Conservation (phyloP, 768 basidiomycete genomes). For the Russula olivacea region DNA sequence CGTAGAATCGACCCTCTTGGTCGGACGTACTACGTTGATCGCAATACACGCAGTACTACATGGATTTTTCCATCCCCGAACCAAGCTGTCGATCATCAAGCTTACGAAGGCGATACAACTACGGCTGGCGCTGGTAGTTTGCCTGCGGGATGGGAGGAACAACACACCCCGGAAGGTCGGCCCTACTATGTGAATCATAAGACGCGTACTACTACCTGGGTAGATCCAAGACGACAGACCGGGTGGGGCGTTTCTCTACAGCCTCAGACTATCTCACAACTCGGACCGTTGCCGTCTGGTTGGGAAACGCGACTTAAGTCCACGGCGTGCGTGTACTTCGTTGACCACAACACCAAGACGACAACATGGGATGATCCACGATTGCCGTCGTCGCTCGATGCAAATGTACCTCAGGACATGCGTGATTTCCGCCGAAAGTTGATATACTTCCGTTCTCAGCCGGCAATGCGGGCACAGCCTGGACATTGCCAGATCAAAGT, state of each 20-base stretch:
- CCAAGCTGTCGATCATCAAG: constrained; percentile 61
- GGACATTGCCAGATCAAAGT: constrained; percentile 99
- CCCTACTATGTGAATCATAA: constrained; percentile 99
- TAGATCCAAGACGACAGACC: constrained; percentile 97
- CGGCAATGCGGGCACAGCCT: constrained; percentile 94
- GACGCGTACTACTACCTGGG: constrained; percentile 99
- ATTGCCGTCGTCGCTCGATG: constrained; percentile 87
- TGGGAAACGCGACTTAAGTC: constrained; percentile 99
- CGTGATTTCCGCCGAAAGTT: constrained; percentile 98
- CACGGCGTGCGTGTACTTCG: constrained; percentile 97
- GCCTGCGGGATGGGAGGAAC: constrained; percentile 98
- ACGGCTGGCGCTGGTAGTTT: constrained; percentile 79
- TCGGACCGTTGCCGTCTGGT: constrained; percentile 93
- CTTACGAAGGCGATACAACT: constrained; percentile 64
- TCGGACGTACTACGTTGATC: constrained; percentile 96
- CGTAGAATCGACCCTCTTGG: constrained; percentile 94
- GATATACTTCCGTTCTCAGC: constrained; percentile 98
- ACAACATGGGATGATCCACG: constrained; percentile 99
- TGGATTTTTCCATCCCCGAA: constrained; percentile 90
- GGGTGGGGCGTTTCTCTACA: constrained; percentile 77
- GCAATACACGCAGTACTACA: constrained; percentile 94
- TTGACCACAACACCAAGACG: constrained; percentile 99
- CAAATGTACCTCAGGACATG: constrained; percentile 99
- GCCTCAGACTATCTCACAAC: constrained; percentile 92
- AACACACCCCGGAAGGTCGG: constrained; percentile 95